Evolutionary conservation across 2,329 filamentous ascomycete genomes (phyloP).

Genomic region (Cercospora brassicicola): DNA sequence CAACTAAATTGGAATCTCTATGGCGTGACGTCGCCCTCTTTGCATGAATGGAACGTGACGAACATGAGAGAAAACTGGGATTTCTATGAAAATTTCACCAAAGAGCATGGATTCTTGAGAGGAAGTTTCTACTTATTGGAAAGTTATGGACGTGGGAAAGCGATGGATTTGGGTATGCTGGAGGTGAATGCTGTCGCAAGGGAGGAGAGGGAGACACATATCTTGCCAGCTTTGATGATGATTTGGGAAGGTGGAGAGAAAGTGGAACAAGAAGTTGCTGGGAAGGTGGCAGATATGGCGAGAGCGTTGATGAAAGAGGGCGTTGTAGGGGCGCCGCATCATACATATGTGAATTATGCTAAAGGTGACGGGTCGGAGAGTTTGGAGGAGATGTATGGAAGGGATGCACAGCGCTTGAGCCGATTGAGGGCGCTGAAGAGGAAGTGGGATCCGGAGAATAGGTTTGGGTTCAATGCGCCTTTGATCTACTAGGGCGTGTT

Average conservation of each 20-base stretch:
- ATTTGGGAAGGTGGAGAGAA: background rate
- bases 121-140: background rate
- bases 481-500: background rate
- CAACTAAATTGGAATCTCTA: background rate
- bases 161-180: background rate
- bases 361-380: background rate
- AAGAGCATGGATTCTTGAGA: background rate
- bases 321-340: background rate
- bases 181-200: background rate
- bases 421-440: background rate
- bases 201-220: background rate
- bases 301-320: conserved; percentile 2
- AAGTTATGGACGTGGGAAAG: background rate
- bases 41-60: background rate
- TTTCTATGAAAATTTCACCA: background rate
- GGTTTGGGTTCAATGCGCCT: conserved; percentile 10
- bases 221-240: background rate
- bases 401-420: background rate
- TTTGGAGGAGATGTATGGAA: conserved; percentile 3
- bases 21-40: background rate
- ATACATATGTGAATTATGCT: conserved; percentile 5
- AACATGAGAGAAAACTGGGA: background rate
- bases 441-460: background rate
- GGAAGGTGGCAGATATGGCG: background rate
- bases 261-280: background rate